Conservation (phyloP, 176 grass and related monocot species). For the Carex kokanica region DNA sequence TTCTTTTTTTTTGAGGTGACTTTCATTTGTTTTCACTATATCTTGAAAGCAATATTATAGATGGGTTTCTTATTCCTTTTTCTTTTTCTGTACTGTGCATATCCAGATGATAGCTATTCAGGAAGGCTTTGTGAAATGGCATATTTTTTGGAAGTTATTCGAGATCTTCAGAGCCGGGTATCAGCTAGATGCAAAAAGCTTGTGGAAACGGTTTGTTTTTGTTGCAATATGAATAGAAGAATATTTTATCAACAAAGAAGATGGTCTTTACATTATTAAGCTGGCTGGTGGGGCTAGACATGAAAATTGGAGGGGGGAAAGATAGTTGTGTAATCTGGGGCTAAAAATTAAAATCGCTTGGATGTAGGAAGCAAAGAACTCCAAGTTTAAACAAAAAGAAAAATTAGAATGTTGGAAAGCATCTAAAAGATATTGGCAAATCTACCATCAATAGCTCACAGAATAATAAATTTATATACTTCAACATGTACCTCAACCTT, state of each 20-base stretch:
- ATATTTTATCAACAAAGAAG: background rate
- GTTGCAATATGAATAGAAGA: background rate
- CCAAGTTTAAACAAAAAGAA: background rate
- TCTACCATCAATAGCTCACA: background rate
- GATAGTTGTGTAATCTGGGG: background rate
- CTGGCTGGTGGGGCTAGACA: background rate
- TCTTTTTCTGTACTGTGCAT: background rate
- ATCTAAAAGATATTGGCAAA: background rate
- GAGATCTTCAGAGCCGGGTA: conserved; percentile 63
- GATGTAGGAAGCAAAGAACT: background rate
- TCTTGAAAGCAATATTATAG: conserved; percentile 30
- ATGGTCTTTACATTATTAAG: background rate
- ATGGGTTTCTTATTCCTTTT: conserved; percentile 26
- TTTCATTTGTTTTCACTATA: conserved; percentile 5
- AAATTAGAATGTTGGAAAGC: background rate
- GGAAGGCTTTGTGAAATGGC: conserved; percentile 87
- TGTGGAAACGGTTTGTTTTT: conserved; percentile 47
- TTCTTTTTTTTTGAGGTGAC: background rate
- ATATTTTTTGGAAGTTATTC: conserved; percentile 73
- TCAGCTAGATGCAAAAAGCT: conserved; percentile 57
- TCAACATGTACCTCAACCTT: background rate
- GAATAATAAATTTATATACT: background rate
- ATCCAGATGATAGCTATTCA: conserved; percentile 41
- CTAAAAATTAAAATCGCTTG: background rate
- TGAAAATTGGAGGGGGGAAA: background rate